Evolutionary conservation across 305 asterid species (phyloP), one percentile per base, ranked within the genome.

Genomic region (Fraxinus xanthoxyloides): DNA sequence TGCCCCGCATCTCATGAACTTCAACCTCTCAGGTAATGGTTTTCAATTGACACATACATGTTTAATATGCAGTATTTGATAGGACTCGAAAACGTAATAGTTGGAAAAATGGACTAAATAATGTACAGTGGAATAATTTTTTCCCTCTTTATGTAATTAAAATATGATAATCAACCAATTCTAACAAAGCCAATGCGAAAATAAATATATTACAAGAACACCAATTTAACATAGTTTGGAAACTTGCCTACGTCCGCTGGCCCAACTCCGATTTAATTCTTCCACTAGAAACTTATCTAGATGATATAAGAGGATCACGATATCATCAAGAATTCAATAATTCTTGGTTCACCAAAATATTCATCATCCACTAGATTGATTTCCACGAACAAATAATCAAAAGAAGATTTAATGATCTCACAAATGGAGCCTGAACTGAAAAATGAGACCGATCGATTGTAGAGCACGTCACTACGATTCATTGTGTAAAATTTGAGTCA

Each of bases 1-100:
- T 89, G 89, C 77, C 89, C 96, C 10, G 77, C 79, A 76, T 87
- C 94, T 32, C 86, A 87, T 75, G 91, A 91, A 54, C 84, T 86
- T 69, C 94, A 89, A 65, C 93, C 97, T 81, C 97, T 94, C 28
- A 92, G 96, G 99, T 95, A 85, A 85, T 54, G 38, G 24, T 26
- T 82, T 36, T 21, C 43, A 31, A 28, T 12, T 69, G 61, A 63
- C 34, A 26, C 7, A 65, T 67, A 7, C 15, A 7, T 17, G 12
- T 70, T 70, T 30, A 9, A 32, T 17, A 70, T 70, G 26, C 13
- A 32, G 1, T 70, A 70, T 70, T 17, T 17, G 76, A 70, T 35
- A 4, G 40, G 38, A 15, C 75, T 70, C 0, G 40, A 15, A 40
- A 69, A 28, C 28, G 0, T 56, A 7, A 23, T 59, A 19, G 65